These are phyloP conservation scores for Eutypella sp. DNA, from an alignment of 2,329 filamentous ascomycete genomes.

Conservation along the genomic window DNA sequence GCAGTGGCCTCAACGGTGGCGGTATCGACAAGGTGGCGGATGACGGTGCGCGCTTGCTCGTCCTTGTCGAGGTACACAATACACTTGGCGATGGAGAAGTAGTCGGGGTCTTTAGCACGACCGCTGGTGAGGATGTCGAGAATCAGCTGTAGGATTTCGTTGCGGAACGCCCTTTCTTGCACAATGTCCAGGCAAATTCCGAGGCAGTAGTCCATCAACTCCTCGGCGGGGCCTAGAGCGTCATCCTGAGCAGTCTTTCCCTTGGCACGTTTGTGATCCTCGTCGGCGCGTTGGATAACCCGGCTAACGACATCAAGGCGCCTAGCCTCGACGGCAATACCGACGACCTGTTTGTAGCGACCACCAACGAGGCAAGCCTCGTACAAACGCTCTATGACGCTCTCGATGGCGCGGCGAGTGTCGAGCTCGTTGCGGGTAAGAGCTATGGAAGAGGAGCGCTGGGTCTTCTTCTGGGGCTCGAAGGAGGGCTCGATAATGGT, in stretches of 20 bases:
- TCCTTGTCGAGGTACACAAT: slow-evolving; percentile 94
- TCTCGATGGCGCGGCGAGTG: slow-evolving; percentile 75
- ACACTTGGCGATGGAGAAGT: slow-evolving; percentile 96
- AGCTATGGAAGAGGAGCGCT: slow-evolving; percentile 55
- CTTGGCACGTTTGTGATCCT: slow-evolving; percentile 72
- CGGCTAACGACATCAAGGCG: slow-evolving; percentile 82
- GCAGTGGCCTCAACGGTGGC: slow-evolving; percentile 74
- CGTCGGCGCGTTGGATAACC: slow-evolving; percentile 83
- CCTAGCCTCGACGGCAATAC: slow-evolving; percentile 92
- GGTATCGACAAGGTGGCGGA: slow-evolving; percentile 74
- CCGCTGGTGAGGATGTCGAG: slow-evolving; percentile 85
- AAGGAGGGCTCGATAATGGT: slow-evolving; percentile 56
- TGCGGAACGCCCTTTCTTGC: slow-evolving; percentile 81
- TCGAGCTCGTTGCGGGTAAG: slow-evolving; percentile 58
- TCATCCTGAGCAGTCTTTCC: slow-evolving; percentile 51
- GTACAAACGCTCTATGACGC: slow-evolving; percentile 83
- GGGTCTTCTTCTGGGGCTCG: slow-evolving; percentile 48
- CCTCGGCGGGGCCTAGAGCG: slow-evolving; percentile 64
- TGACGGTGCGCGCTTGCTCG: slow-evolving; percentile 81
- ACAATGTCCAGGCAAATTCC: slow-evolving; percentile 97
- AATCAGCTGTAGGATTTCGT: slow-evolving; percentile 81
- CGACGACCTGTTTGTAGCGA: slow-evolving; percentile 91
- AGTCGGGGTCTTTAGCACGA: slow-evolving; percentile 81
- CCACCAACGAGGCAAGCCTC: slow-evolving; percentile 82
- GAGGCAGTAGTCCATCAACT: slow-evolving; percentile 93